These are phyloP conservation scores for Fremontodendron californicum DNA, from an alignment of 345 rosid species.

Conservation along the genomic window DNA sequence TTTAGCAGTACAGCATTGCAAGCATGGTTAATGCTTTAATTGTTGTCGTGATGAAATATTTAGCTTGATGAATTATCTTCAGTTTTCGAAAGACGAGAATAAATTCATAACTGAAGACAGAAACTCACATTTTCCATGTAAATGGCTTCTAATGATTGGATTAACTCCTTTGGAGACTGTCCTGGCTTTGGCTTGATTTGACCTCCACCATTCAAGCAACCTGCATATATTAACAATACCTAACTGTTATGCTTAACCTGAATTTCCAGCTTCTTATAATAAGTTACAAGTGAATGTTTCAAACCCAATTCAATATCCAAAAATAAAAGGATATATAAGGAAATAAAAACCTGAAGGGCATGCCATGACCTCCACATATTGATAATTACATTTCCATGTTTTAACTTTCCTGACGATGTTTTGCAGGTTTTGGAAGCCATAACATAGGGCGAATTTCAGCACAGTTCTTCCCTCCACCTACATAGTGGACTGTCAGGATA, in stretches of 20 bases:
- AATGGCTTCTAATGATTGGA: constrained; percentile 53
- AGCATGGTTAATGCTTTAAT: neutral
- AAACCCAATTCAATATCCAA: neutral
- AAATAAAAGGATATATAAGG: neutral
- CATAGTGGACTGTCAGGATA: constrained; percentile 12
- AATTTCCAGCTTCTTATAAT: neutral
- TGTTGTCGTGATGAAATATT: neutral
- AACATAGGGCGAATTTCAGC: constrained; percentile 79
- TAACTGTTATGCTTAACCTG: neutral
- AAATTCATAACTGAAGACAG: neutral
- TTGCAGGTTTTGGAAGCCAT: constrained; percentile 94
- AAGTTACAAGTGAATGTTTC: neutral
- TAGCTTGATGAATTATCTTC: neutral
- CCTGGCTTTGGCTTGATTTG: constrained; percentile 87
- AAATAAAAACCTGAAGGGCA: constrained; percentile 76
- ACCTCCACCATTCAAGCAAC: constrained; percentile 94
- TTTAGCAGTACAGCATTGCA: neutral
- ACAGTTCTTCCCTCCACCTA: constrained; percentile 75
- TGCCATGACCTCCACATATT: constrained; percentile 97
- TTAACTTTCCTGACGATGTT: constrained; percentile 81
- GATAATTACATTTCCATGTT: constrained; percentile 72
- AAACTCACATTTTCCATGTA: constrained; percentile 73
- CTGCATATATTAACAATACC: constrained; percentile 30
- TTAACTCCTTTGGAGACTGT: constrained; percentile 73
- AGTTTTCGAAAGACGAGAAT: neutral